These are phyloP conservation scores for Bothriochloa decipiens DNA, from an alignment of 176 grass and related monocot genomes.

Conservation along the genomic window DNA sequence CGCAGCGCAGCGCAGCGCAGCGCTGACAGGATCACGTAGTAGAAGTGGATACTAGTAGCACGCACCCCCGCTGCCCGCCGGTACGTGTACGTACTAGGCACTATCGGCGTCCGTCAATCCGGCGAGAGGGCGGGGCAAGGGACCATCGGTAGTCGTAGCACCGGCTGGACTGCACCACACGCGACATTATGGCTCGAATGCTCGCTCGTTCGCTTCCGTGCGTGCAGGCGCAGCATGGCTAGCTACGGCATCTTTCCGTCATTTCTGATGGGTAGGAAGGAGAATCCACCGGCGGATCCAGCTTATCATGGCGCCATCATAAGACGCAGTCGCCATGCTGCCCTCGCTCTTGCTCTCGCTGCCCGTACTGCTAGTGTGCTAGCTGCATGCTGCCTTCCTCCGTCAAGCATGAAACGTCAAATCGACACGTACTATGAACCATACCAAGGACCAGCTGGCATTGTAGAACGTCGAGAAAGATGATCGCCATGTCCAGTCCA, in stretches of 20 bases:
- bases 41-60: neutral
- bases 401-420: conserved; percentile 18
- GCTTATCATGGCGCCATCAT: conserved; percentile 48
- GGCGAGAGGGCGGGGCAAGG: neutral
- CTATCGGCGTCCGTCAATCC: conserved; percentile 4
- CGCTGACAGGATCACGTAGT: conserved; percentile 17
- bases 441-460: conserved; percentile 12
- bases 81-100: neutral
- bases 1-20: too few relatives aligned
- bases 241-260: conserved; percentile 31
- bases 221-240: conserved; percentile 35
- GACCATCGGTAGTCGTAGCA: neutral
- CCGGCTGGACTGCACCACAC: neutral
- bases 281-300: neutral
- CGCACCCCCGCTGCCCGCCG: neutral
- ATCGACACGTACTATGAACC: conserved; percentile 35
- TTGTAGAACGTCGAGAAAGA: neutral
- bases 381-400: neutral
- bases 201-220: neutral
- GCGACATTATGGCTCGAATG: neutral
- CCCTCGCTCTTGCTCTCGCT: neutral
- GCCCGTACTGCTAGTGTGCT: neutral
- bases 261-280: conserved; percentile 21
- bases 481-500: neutral
- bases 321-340: conserved; percentile 21